Conservation (phyloP, 2,329 filamentous ascomycete species). For the Penicillium sp. region DNA sequence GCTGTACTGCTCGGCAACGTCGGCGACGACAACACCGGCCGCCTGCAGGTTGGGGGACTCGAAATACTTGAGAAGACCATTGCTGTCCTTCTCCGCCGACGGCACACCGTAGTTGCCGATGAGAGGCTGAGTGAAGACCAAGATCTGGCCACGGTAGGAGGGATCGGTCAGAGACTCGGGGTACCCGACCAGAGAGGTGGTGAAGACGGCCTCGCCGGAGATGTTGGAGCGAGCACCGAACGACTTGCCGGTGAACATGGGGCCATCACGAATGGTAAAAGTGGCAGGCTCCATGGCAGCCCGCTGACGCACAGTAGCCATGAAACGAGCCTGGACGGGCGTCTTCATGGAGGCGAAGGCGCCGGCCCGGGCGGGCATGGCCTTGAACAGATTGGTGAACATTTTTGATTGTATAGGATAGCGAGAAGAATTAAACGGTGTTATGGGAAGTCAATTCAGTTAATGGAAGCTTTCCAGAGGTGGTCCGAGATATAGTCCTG, state of each 20-base stretch:
- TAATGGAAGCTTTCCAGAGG: slow-evolving; percentile 71
- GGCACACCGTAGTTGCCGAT: slow-evolving; percentile 99
- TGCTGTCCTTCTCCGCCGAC: slow-evolving; percentile 79
- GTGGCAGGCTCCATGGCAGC: slow-evolving; percentile 79
- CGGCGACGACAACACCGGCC: slow-evolving; percentile 91
- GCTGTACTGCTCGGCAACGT: slow-evolving; percentile 91
- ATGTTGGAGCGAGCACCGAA: slow-evolving; percentile 97
- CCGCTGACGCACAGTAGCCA: slow-evolving; percentile 72
- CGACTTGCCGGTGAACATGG: slow-evolving; percentile 93
- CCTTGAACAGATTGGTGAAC: slow-evolving; percentile 60
- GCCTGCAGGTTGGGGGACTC: slow-evolving; percentile 98
- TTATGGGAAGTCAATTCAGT: slow-evolving; percentile 35
- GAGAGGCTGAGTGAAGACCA: slow-evolving; percentile 96
- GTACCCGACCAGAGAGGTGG: slow-evolving; percentile 95
- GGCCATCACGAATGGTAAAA: slow-evolving; percentile 94
- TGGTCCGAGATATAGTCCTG: slow-evolving; percentile 72
- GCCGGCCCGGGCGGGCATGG: slow-evolving; percentile 53
- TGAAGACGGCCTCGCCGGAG: slow-evolving; percentile 98
- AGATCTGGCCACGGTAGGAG: slow-evolving; percentile 78
- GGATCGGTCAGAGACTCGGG: slow-evolving; percentile 81
- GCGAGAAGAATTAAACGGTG: slow-evolving; percentile 21
- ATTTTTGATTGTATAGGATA: slow-evolving; percentile 44
- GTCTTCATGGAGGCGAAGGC: slow-evolving; percentile 47
- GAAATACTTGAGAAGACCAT: slow-evolving; percentile 94
- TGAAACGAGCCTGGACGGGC: slow-evolving; percentile 48